Base-by-base conservation (phyloP, 768 basidiomycete genomes). In the Pleurotus giganteus region DNA sequence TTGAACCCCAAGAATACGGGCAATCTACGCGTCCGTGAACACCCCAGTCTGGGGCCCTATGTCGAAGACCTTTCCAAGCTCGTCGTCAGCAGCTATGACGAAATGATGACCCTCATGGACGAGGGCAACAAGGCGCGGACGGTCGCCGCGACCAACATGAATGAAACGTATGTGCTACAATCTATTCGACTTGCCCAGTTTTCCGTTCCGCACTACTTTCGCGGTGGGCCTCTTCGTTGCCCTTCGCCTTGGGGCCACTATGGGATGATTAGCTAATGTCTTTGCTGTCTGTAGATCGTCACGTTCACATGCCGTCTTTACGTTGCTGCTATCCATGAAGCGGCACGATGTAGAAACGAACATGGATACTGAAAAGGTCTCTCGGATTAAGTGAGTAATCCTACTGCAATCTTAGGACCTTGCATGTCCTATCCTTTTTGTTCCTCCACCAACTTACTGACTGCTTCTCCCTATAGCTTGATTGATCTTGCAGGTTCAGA, bases 41-140 rank as follows among this genome's bases (percentile, higher is more conserved):
- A 98, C 67, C 97, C 97, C 12, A 92, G 84, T 69, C 72, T 93
- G 49, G 94, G 94, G 4, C 96, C 97, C n/a, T 99, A 99, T 68
- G 97, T 99, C 49, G 97, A 99, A 73, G 94, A 96, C 74, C 78
- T 99, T 55, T 94, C 92, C 64, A 93, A 93, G 71, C 83, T 98
- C 53, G 88, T 88, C 26, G 97, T 98, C 42, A 86, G 82, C 66
- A 89, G 79, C 69, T 98, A 95, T 67, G 84, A 90, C 27, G 96
- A 97, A 68, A 97, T 99, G 89, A 96, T 97, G 89, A 93, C 88
- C 4, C 87, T 99, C 66, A 98, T 98, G 96, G 96, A 99, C 74
- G 96, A 99, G 70, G 96, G 96, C 34, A 99, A 98, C 71, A 98
- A 98, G 75, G 95, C 97, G 49, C 80, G 97, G 47, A 98, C 97